Conservation (phyloP, 352 stramenopile species). For the Phytophthora idaei region DNA sequence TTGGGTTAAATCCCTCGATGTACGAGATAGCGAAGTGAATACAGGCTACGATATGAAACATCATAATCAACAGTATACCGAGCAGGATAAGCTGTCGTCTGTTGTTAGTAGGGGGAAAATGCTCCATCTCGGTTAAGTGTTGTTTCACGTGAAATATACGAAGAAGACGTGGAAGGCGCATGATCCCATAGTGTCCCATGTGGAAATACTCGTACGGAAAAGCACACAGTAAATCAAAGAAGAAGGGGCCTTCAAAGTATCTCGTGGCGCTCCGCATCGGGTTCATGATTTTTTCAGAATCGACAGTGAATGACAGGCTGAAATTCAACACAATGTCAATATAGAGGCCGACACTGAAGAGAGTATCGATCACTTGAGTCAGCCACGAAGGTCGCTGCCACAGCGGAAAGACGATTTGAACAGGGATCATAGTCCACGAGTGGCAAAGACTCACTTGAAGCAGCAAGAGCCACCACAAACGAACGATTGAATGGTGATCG, state of each 20-base stretch:
- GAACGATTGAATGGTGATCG: slow-evolving; percentile 50
- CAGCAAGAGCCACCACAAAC: slow-evolving; percentile 58
- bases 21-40: slow-evolving; percentile 46
- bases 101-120: slow-evolving; percentile 51
- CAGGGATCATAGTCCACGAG: slow-evolving; percentile 57
- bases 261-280: slow-evolving; percentile 36
- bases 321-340: slow-evolving; percentile 64
- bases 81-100: slow-evolving; percentile 51
- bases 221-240: slow-evolving; percentile 49
- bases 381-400: slow-evolving; percentile 41
- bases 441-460: slow-evolving; percentile 41
- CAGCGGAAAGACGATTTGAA: slow-evolving; percentile 60
- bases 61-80: slow-evolving; percentile 46
- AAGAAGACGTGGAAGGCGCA: slow-evolving; percentile 51
- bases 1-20: slow-evolving; percentile 41
- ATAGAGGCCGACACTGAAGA: slow-evolving; percentile 41
- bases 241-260: slow-evolving; percentile 48
- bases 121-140: slow-evolving; percentile 46
- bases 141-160: slow-evolving; percentile 35
- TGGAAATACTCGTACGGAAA: slow-evolving; percentile 50
- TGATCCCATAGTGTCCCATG: slow-evolving; percentile 30
- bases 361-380: slow-evolving; percentile 31
- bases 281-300: slow-evolving; percentile 66
- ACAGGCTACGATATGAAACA: slow-evolving; percentile 64
- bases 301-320: slow-evolving; percentile 52